phyloP scores from a whole-genome alignment of 140 eudicot genomes.

The Flaveria floridana region DNA sequence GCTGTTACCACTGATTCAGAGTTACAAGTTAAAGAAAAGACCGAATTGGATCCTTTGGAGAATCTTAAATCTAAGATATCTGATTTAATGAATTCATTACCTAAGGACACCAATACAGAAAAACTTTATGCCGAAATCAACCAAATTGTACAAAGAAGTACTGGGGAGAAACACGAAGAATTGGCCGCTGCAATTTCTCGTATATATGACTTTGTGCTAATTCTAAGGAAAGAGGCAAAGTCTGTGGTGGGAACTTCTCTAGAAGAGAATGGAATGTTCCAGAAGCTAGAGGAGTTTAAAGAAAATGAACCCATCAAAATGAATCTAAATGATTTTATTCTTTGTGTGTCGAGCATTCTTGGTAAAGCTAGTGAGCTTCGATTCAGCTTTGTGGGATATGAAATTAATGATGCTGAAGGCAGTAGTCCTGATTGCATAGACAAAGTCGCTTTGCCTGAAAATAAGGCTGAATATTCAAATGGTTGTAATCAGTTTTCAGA shows the following conservation, averaged over 20 bases:
- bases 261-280: conserved; percentile 48
- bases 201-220: conserved; percentile 59
- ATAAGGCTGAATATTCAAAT: conserved; percentile 54
- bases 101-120: conserved; percentile 50
- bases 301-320: conserved; percentile 40
- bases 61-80: conserved; percentile 54
- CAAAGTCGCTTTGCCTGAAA: conserved; percentile 91
- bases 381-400: conserved; percentile 58
- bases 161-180: conserved; percentile 41
- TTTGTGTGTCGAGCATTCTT: conserved; percentile 63
- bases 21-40: conserved; percentile 29
- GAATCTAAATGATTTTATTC: conserved; percentile 48
- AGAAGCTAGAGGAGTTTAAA: conserved; percentile 45
- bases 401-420: conserved; percentile 54
- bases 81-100: conserved; percentile 47
- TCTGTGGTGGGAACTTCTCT: conserved; percentile 46
- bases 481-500: conserved; percentile 71
- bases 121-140: conserved; percentile 51
- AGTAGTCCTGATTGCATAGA: conserved; percentile 86
- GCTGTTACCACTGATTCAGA: conserved; percentile 31
- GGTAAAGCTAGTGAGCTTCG: conserved; percentile 56
- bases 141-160: conserved; percentile 46
- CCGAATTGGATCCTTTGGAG: conserved; percentile 28
- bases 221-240: conserved; percentile 70
- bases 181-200: conserved; percentile 54